A percentile compares a stretch with the other conserved stretches of the same genome.
phyloP scores from a whole-genome alignment of 2,329 filamentous ascomycete species.

The Diaporthe ilicicola region DNA sequence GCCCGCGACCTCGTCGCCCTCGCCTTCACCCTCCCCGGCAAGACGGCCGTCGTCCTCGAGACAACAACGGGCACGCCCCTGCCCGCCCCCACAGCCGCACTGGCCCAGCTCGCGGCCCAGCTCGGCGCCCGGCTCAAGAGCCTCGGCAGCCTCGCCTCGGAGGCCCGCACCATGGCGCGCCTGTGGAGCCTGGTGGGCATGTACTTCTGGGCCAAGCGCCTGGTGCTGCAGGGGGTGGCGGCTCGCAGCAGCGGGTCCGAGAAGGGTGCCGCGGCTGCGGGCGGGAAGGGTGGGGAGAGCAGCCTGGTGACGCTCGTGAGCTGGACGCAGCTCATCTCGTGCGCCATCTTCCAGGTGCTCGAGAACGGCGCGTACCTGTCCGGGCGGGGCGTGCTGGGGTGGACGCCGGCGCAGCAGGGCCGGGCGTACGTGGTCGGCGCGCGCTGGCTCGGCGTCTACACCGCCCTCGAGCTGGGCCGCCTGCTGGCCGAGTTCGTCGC shows the following conservation, averaged over 20 bases:
- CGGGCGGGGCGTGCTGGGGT: slow-evolving; percentile 73
- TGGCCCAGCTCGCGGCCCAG: slow-evolving; percentile 58
- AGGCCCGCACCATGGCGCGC: slow-evolving; percentile 76
- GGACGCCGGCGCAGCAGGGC: slow-evolving; percentile 63
- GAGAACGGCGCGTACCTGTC: slow-evolving; percentile 87
- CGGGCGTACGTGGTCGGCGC: slow-evolving; percentile 76
- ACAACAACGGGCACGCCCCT: slow-evolving; percentile 27
- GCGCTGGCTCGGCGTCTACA: slow-evolving; percentile 82
- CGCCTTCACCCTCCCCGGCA: slow-evolving; percentile 59
- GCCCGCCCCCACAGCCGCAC: slow-evolving; percentile 40
- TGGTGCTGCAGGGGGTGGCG: slow-evolving; percentile 50
- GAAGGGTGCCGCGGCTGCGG: slow-evolving; percentile 40
- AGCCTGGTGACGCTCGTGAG: slow-evolving; percentile 60
- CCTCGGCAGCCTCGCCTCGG: slow-evolving; percentile 72
- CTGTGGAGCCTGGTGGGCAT: slow-evolving; percentile 82
- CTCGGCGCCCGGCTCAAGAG: slow-evolving; percentile 63
- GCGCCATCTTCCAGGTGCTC: slow-evolving; percentile 76
- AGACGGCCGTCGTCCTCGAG: slow-evolving; percentile 53
- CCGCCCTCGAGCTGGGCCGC: slow-evolving; percentile 77
- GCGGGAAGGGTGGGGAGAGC: slow-evolving; percentile 49
- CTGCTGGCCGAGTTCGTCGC: slow-evolving; percentile 60
- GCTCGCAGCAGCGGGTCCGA: slow-evolving; percentile 39
- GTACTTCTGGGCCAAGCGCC: slow-evolving; percentile 70
- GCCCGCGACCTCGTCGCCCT: slow-evolving; percentile 62
- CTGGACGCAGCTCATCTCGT: slow-evolving; percentile 73